phyloP scores from a whole-genome alignment of 805 yeast species.

The Blastobotrys robertii region DNA sequence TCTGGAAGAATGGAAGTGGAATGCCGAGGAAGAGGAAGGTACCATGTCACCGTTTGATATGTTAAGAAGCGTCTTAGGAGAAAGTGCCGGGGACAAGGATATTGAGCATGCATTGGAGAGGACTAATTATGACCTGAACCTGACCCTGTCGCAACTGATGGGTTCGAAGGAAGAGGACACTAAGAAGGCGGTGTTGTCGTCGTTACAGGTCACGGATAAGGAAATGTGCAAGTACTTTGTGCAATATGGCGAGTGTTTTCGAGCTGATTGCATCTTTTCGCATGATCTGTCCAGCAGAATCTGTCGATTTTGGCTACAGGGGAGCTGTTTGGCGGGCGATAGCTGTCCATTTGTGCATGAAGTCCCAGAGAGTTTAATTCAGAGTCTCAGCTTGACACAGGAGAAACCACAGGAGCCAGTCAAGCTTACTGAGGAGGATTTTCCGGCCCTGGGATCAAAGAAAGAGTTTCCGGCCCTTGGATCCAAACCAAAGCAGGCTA shows the following conservation, averaged over 20 bases:
- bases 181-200: background rate
- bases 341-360: conserved; percentile 34
- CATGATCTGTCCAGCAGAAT: conserved; percentile 36
- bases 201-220: background rate
- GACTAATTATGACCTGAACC: conserved; percentile 29
- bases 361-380: conserved; percentile 23
- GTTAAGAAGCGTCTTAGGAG: conserved; percentile 28
- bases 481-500: no score
- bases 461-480: no score
- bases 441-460: conserved; percentile 15
- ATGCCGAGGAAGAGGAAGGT: background rate
- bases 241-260: conserved; percentile 33
- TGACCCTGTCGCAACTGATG: conserved; percentile 19
- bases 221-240: conserved; percentile 33
- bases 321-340: conserved; percentile 35
- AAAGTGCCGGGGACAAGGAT: conserved; percentile 24
- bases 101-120: conserved; percentile 30
- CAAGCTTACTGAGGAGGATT: conserved; percentile 16
- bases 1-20: background rate
- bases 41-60: conserved; percentile 29
- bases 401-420: conserved; percentile 6
- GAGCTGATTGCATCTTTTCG: conserved; percentile 37
- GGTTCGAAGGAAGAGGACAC: conserved; percentile 2
- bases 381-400: conserved; percentile 1
- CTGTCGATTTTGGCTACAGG: conserved; percentile 40